Base-by-base conservation (phyloP, 1,284 basidiomycete genomes). In the Boletellus deceptivus region DNA sequence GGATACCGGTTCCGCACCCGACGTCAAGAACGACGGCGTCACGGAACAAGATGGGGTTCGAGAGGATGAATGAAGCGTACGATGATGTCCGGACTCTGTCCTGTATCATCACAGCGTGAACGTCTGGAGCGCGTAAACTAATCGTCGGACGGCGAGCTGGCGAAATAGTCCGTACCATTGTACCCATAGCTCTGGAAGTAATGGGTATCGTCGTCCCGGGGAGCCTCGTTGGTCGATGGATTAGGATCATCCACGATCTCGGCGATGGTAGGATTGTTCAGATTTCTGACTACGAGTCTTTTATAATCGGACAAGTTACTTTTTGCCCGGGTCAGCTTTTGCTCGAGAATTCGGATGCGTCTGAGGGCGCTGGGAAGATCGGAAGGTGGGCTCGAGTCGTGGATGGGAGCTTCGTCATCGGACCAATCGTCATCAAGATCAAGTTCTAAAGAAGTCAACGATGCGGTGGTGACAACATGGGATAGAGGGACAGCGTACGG, bases 121-220 rank as follows among this genome's bases (percentile, higher is more conserved):
- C 89, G 56, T 90, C 89, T 89, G 59, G 27, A 27, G 24, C 6
- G 9, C 8, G 8, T 3, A 2, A 20, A 18, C 6, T 27, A 37
- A 43, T 4, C 4, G 27, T 41, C 34, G 20, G 14, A 33, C 14
- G n/a, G 9, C 11, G 16, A 9, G 31, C 34, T n/a, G 14, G 49
- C 14, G 29, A 52, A 25, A 43, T 5, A 48, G 44, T 16, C 54
- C 79, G 17, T 55, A 91, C 92, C 93, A 62, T 97, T 96, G 58
- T 86, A 86, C n/a, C 82, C 89, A 63, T 99, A 98, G 57, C 88
- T 91, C 54, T 91, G 80, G 71, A 98, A 99, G 71, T 99, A 99
- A 66, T 97, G 91, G 0, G 89, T 82, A 68, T 98, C 96, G 60
- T 97, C 91, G 59, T 95, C 91, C 34, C 85, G 73, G 27, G 53